A percentile compares a stretch with the other conserved stretches of the same genome.
Evolutionary conservation across 176 grass and related monocot genomes (phyloP).

Genomic region (Pontederia paniculata): DNA sequence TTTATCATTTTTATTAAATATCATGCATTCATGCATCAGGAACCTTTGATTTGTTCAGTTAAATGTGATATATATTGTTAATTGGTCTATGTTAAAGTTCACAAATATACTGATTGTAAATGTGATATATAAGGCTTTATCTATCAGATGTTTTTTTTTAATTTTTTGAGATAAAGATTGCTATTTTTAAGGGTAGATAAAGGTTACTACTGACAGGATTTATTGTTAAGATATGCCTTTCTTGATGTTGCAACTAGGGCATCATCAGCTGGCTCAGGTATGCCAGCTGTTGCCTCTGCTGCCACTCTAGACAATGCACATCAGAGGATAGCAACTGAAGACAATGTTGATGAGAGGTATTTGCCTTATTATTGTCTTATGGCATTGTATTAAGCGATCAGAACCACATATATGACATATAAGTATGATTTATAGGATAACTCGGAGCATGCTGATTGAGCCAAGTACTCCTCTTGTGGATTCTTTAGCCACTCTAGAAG

Average conservation of each 20-base stretch:
- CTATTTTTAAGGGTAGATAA: too few species aligned
- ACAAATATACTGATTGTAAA: too few species aligned
- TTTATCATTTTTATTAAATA: too few species aligned
- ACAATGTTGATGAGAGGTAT: constrained; percentile 42
- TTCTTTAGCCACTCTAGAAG: constrained; percentile 14
- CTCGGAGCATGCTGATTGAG: constrained; percentile 25
- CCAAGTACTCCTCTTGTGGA: constrained; percentile 15
- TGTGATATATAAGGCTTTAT: too few species aligned
- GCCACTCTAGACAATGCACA: constrained; percentile 39
- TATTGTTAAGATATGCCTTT: constrained; percentile 6
- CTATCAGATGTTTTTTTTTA: too few species aligned
- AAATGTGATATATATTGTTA: too few species aligned
- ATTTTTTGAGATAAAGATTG: too few species aligned
- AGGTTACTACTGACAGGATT: too few species aligned
- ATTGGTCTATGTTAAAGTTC: too few species aligned
- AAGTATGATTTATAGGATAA: constrained; percentile 32
- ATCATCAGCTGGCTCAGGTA: constrained; percentile 49
- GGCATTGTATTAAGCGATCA: constrained; percentile 7
- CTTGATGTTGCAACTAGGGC: constrained; percentile 29
- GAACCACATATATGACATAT: constrained; percentile 4
- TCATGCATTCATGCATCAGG: too few species aligned
- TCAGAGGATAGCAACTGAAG: constrained; percentile 45
- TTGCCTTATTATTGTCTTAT: constrained; percentile 13
- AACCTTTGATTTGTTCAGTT: too few species aligned
- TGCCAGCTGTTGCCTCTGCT: constrained; percentile 33